Evolutionary conservation across 768 basidiomycete genomes (phyloP), one percentile per base, ranked within the genome.

Genomic region (Fomitopsis serialis): DNA sequence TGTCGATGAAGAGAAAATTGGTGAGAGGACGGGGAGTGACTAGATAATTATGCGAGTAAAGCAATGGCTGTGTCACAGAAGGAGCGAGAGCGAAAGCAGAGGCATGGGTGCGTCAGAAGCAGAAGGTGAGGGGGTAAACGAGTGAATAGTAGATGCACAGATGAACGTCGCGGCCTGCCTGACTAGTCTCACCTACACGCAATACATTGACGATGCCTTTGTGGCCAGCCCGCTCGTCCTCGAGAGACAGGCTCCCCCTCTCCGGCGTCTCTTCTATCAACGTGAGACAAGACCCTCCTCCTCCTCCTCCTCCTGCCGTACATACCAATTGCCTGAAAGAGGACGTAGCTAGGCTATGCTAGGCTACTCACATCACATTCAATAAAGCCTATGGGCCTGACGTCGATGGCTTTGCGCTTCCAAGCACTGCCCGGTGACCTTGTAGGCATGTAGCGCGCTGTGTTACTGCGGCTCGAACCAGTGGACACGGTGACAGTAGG

Each of bases 401-500:
- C 52, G 3, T 56, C 35, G 1, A 10, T 27, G 1, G 58, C 63
- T 22, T 29, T 52, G 21, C 53, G 48, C 46, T 70, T 56, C 60
- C 70, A 73, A 0, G 56, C 60, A 6, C 69, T 67, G 17, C 71
- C 71, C 12, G 72, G 72, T 12, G 73, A 54, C 73, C 72, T 74
- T 1, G 42, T 40, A 0, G 74, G 74, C 12, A 73, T 54, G 46
- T 72, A 62, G 29, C 63, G 68, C 48, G 73, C 62, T 64, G 51
- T 11, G 5, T 22, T n/a, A 44, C 15, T 5, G 10, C 11, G 17
- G 21, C 34, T 7, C 19, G 4, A 36, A 37, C 48, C 10, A 25
- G 7, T 27, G 19, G 22, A 34, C 21, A 7, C 6, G 19, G 15
- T 5, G 15, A 29, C 24, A 3, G 19, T 22, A 25, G 4, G 21